Evolutionary conservation across 768 basidiomycete genomes (phyloP), one percentile per base, ranked within the genome.

Genomic region (Collybia mongolica): DNA sequence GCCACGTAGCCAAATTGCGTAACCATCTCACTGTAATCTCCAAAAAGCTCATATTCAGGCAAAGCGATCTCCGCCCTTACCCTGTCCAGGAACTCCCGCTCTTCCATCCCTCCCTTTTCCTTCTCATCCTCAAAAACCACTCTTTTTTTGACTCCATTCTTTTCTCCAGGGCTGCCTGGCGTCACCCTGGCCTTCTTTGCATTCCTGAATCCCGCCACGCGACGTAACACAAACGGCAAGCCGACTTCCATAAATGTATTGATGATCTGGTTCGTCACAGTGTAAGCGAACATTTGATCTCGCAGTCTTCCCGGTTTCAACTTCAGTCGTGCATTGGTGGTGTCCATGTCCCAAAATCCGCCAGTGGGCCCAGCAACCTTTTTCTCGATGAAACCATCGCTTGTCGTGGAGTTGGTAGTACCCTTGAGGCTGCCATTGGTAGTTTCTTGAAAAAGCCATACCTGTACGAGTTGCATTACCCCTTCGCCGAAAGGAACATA

Each of bases 1-100:
- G 83, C 84, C 24, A 98, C 84, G 63, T 96, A 94, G 0, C 96
- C 95, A 65, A 96, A 97, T 61, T 95, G 93, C 7, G 89, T 88
- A 14, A 90, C 90, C 95, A 99, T 98, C 72, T 99, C 97, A 60
- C 83, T 84, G 67, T 96, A 99, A 69, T 98, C 96, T 46, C 74
- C 81, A 60, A 92, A 94, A 5, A 88, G 72, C 29, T 84, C 80
- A 60, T 95, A 94, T 35, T 84, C 84, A 0, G 94, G 90, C 42
- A 95, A 72, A 20, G 81, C 80, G 5, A 86, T 85, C 70, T 98
- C 87, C 44, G 72, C 71, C 50, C 93, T 74, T 20, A 97, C 86
- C 41, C 76, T 71, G 59, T 91, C 88, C 64, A 99, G 67, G 62
- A 93, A 94, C 48, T 79, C 80, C 38, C 85, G 74, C 64, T 97